Base-by-base conservation (phyloP, 495 filamentous ascomycete genomes). In the Aspergillus leporis region DNA sequence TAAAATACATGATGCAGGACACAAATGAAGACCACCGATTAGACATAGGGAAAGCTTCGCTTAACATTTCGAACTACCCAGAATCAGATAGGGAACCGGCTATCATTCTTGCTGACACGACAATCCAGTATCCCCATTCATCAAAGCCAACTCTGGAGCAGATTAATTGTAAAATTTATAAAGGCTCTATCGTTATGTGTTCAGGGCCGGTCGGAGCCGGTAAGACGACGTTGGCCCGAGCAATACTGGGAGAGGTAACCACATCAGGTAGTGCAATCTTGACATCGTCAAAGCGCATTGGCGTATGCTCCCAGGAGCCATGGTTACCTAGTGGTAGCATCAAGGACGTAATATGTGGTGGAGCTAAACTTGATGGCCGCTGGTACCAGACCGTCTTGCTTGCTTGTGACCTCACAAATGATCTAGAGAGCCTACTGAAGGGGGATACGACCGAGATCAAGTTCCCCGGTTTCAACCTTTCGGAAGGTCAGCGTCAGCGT, bases 401-500 rank as follows among this genome's bases (percentile, higher is more conserved):
- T 38, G 76, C 73, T 5, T 82, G 79, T 56, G 76, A 77, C 60
- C 70, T 86, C 1, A 51, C 67, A 1, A 63, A 73, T 6, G 83
- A 85, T 56, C 63, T 83, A 28, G 63, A 74, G 0, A 68, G 68
- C 31, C 69, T 83, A 54, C 68, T 72, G 0, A 59, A 70, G 55
- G 72, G 79, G 6, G 82, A 85, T 54, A 55, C 68, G 36, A 79
- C 81, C 0, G 60, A 73, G 25, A 68, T 85, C 54, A 83, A 81
- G 2, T 78, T 75, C 53, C 73, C 77, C 58, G 83, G 83, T 16
- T 70, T 81, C 50, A 81, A 76, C 16, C 64, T 86, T 1, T 82
- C 79, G 16, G 83, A 83, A 9, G 83, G 83, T 1, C 83, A 85
- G 64, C 78, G 74, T 53, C 79, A 82, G 48, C 74, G 83, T 41